Evolutionary conservation across 2,329 filamentous ascomycete genomes (phyloP), one percentile per base, ranked within the genome.

Genomic region (Fusarium piperis): DNA sequence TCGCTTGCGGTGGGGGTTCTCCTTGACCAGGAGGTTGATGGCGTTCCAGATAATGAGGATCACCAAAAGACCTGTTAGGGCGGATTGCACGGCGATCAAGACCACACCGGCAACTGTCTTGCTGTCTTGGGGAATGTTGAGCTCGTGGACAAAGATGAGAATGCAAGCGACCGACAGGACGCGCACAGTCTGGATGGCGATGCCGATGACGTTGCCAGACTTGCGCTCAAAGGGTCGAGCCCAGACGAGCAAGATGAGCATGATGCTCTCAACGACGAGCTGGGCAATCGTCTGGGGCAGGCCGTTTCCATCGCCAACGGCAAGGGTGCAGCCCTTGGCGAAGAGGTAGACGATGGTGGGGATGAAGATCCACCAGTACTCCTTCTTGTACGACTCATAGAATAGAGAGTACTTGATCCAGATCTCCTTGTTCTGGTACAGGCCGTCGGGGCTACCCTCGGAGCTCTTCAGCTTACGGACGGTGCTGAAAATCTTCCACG

Each of bases 321-420:
- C 95, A 72, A 98, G 91, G 64, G 95, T 90, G 68, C 91, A 92
- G 61, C 95, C 95, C 84, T 96, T 96, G 79, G 90, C 91, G 78
- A 98, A 94, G 85, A 95, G 93, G 85, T 98, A 98, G 71, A 94
- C 68, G 77, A 98, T 97, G 68, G 89, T 86, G 0, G 96, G 96
- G 15, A 98, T 88, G 79, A 99, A 98, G 26, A 98, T 83, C 95
- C 95, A 98, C 96, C 96, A 99, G 85, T 95, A 97, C 75, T 91
- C 90, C 82, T 93, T 94, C 84, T 94, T 94, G 87, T 97, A 98
- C 75, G 92, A 92, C 78, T 98, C 96, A 85, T 99, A 99, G 84
- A 99, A 98, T 69, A 98, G 87, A 77, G 93, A 96, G 87, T 99
- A 99, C 85, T 96, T 97, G 80, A 94, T 88, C 95, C 96, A 98